Evolutionary conservation across 495 filamentous ascomycete species (phyloP).

Genomic region (Penicillium waksmanii): DNA sequence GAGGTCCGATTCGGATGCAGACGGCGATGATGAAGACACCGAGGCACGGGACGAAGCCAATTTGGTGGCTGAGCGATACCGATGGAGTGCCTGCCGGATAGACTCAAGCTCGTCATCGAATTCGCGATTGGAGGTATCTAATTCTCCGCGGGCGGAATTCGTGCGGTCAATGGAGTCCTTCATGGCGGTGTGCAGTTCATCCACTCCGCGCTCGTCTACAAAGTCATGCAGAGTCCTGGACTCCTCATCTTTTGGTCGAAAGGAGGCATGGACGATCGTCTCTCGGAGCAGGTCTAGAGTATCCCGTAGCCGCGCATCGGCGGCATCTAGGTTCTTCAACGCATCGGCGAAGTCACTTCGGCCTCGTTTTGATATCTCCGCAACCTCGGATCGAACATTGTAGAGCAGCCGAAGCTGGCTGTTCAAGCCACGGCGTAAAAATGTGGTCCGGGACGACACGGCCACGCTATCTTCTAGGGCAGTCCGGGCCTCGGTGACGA

Average conservation of each 20-base stretch:
- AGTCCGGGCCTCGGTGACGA: slow-evolving; percentile 74
- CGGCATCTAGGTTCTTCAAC: slow-evolving; percentile 71
- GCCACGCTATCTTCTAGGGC: slow-evolving; percentile 81
- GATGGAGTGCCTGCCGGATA: slow-evolving; percentile 61
- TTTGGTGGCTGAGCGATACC: slow-evolving; percentile 44
- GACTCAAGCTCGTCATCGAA: slow-evolving; percentile 63
- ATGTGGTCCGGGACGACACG: slow-evolving; percentile 74
- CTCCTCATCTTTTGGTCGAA: slow-evolving; percentile 69
- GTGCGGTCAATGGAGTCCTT: slow-evolving; percentile 67
- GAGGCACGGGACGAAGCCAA: slow-evolving; percentile 45
- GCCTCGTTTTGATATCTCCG: slow-evolving; percentile 53
- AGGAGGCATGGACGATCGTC: slow-evolving; percentile 73
- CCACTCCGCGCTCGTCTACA: slow-evolving; percentile 80
- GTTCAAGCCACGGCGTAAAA: slow-evolving; percentile 71
- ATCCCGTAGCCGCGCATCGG: slow-evolving; percentile 68
- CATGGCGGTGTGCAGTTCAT: slow-evolving; percentile 65
- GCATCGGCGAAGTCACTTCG: slow-evolving; percentile 63
- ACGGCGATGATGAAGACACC: slow-evolving; percentile 44
- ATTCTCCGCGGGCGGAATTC: slow-evolving; percentile 57
- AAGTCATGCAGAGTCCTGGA: slow-evolving; percentile 83
- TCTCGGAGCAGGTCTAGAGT: slow-evolving; percentile 72
- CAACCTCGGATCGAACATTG: slow-evolving; percentile 65
- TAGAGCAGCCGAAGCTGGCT: slow-evolving; percentile 73
- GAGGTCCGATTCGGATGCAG: slow-evolving; percentile 41
- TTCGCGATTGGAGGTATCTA: slow-evolving; percentile 47